A percentile compares a stretch with the other conserved stretches of the same genome.
Evolutionary conservation across 106 monocot species (phyloP).

Genomic region (Posidonia australis): DNA sequence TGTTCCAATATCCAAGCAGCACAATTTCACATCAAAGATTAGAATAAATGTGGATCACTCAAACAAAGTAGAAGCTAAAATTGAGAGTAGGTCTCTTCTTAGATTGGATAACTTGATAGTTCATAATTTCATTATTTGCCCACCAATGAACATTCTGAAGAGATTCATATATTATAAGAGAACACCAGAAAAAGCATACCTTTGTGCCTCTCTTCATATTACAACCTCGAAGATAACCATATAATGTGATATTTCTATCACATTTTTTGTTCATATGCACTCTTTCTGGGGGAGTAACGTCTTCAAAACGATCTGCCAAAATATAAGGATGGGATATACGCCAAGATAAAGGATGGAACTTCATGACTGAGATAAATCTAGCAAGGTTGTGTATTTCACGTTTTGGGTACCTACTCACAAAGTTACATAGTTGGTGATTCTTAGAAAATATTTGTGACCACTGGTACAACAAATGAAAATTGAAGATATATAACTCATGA

Average conservation of each 20-base stretch:
- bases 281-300: slow-evolving; percentile 74
- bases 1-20: too few relatives aligned
- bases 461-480: too few relatives aligned
- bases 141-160: too few relatives aligned
- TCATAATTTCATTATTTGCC: too few relatives aligned
- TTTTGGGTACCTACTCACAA: slow-evolving; percentile 59
- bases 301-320: slow-evolving; percentile 88
- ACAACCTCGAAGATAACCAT: slow-evolving; percentile 96
- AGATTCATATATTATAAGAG: too few relatives aligned
- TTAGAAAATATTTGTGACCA: neutral
- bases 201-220: slow-evolving; percentile 83
- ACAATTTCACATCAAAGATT: too few relatives aligned
- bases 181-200: slow-evolving; percentile 24
- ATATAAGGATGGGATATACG: slow-evolving; percentile 84
- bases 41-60: too few relatives aligned
- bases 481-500: too few relatives aligned
- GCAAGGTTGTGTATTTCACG: slow-evolving; percentile 94
- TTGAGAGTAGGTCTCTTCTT: too few relatives aligned
- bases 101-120: too few relatives aligned
- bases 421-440: slow-evolving; percentile 1
- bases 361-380: slow-evolving; percentile 93
- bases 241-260: slow-evolving; percentile 84
- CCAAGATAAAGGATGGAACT: slow-evolving; percentile 75
- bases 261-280: slow-evolving; percentile 66
- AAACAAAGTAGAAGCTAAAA: too few relatives aligned